A percentile compares a stretch with the other conserved stretches of the same genome.
phyloP scores from a whole-genome alignment of 805 yeast species.

The Saturnispora serradocipensis region DNA sequence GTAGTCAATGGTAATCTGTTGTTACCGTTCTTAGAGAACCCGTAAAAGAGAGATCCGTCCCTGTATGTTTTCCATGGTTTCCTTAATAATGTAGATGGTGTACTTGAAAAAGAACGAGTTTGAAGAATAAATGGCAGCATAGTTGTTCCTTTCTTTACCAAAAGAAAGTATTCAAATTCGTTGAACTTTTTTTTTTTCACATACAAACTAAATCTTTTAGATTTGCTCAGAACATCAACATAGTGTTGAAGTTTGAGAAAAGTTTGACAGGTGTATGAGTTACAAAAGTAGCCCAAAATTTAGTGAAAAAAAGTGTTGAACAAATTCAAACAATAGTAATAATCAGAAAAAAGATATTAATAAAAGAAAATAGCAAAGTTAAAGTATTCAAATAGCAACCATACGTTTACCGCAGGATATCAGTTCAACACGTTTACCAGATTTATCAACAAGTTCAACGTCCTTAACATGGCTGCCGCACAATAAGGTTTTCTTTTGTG shows the following conservation, averaged over 20 bases:
- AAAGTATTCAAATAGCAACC: conserved; percentile 4
- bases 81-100: conserved; percentile 36
- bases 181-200: not conserved
- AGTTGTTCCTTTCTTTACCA: not conserved
- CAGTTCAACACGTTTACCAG: not conserved
- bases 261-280: no score
- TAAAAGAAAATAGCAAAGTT: not conserved
- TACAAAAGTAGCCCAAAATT: no score
- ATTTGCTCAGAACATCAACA: not conserved
- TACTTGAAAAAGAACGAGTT: conserved; percentile 8
- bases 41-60: conserved; percentile 81
- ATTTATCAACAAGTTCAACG: conserved; percentile 1
- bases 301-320: not conserved
- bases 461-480: conserved; percentile 3
- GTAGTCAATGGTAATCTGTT: conserved; percentile 79
- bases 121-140: not conserved
- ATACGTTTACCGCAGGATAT: conserved; percentile 1
- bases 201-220: not conserved
- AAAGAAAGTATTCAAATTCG: not conserved
- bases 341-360: not conserved
- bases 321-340: not conserved
- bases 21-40: conserved; percentile 66
- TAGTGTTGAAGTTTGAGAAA: no score
- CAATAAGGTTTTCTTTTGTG: not conserved
- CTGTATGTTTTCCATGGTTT: conserved; percentile 85